These are phyloP conservation scores for Panicum miliaceum DNA, from an alignment of 176 grass and related monocot genomes.

Conservation along the genomic window DNA sequence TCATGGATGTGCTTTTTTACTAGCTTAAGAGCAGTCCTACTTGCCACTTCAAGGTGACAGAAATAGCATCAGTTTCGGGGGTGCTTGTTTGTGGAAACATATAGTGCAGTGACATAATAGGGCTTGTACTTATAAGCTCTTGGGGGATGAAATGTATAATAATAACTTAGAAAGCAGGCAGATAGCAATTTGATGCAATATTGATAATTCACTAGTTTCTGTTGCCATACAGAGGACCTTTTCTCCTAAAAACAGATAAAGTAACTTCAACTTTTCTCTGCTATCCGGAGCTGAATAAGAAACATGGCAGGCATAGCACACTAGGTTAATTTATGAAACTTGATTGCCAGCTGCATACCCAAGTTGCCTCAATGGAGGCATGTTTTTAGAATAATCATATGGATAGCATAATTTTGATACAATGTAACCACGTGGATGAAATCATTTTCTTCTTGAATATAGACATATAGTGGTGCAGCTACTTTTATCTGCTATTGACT, in stretches of 20 bases:
- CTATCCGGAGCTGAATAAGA: neutral
- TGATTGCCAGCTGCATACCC: neutral
- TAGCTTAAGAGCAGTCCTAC: neutral
- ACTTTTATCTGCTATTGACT: neutral
- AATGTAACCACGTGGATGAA: neutral
- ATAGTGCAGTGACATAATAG: neutral
- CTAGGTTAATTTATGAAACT: neutral
- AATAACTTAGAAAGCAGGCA: neutral
- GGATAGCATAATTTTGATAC: neutral
- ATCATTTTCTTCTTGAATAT: constrained; percentile 8
- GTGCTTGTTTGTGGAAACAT: neutral
- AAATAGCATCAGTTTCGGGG: neutral
- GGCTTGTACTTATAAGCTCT: neutral
- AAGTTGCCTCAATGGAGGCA: neutral
- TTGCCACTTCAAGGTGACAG: neutral
- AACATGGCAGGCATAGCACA: neutral
- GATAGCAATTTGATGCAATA: neutral
- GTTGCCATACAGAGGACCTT: neutral
- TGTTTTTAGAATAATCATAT: neutral
- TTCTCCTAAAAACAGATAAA: neutral
- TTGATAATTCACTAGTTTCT: neutral
- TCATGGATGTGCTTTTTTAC: neutral
- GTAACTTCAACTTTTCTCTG: neutral
- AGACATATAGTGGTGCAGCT: neutral
- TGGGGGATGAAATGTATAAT: neutral